Evolutionary conservation across 768 basidiomycete species (phyloP).

Genomic region (Agaricus subrufescens): DNA sequence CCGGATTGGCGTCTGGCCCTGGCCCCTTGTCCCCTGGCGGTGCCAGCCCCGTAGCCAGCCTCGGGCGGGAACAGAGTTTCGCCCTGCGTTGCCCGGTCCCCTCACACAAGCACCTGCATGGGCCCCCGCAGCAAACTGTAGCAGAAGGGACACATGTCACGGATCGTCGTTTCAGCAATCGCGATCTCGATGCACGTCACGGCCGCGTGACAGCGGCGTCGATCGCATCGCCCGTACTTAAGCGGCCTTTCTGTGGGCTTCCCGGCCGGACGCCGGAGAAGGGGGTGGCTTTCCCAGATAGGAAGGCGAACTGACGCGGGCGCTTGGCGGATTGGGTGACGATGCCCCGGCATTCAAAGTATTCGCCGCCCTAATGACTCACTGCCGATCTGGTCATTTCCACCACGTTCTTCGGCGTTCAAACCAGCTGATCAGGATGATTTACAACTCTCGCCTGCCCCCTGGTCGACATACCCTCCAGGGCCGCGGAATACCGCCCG

Average conservation of each 20-base stretch:
- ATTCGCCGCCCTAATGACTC: conserved; percentile 10
- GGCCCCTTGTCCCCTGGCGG: neutral
- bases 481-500: neutral
- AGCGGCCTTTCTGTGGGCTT: neutral
- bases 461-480: neutral
- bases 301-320: conserved; percentile 9
- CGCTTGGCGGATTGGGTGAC: neutral
- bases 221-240: conserved; percentile 8
- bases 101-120: neutral
- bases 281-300: neutral
- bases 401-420: conserved; percentile 15
- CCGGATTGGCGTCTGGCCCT: conserved; percentile 24
- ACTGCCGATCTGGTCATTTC: conserved; percentile 21
- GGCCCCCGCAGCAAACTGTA: neutral
- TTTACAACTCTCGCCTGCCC: neutral
- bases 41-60: neutral
- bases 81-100: neutral
- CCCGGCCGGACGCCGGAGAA: conserved; percentile 9
- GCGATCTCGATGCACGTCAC: conserved; percentile 9
- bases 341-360: conserved; percentile 10
- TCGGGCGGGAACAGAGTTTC: neutral
- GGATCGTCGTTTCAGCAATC: conserved; percentile 1
- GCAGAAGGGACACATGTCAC: neutral
- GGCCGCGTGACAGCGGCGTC: conserved; percentile 1
- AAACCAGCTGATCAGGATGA: conserved; percentile 11